A percentile compares a stretch with the other conserved stretches of the same genome.
These are phyloP conservation scores for Nothophoma quercina DNA, from an alignment of 2,329 filamentous ascomycete genomes.

Conservation along the genomic window DNA sequence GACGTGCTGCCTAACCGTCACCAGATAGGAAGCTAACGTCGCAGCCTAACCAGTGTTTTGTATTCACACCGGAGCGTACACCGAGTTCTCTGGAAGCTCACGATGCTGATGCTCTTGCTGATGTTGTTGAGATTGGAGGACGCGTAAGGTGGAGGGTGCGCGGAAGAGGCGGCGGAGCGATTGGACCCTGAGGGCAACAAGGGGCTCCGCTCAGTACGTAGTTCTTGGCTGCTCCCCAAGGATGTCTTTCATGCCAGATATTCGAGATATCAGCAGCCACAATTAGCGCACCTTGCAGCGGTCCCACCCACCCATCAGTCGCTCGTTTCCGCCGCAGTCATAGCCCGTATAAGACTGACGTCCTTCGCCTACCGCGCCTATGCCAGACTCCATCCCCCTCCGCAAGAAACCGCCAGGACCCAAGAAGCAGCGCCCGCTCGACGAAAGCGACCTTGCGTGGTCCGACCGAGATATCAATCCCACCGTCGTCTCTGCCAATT, in stretches of 20 bases:
- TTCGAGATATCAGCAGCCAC: slow-evolving; percentile 16
- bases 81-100: neutral
- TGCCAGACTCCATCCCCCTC: slow-evolving; percentile 49
- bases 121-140: slow-evolving; percentile 4
- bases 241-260: slow-evolving; percentile 10
- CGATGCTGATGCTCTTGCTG: neutral
- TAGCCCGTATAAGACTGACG: slow-evolving; percentile 6
- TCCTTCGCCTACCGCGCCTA: slow-evolving; percentile 37
- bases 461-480: slow-evolving; percentile 26
- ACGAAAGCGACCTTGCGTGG: slow-evolving; percentile 23
- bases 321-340: slow-evolving; percentile 1
- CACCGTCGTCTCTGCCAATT: slow-evolving; percentile 30
- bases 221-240: neutral
- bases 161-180: slow-evolving; percentile 6
- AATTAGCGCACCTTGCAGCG: slow-evolving; percentile 20
- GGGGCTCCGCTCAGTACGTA: neutral
- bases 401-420: slow-evolving; percentile 34
- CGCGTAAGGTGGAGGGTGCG: slow-evolving; percentile 7
- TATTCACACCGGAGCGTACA: neutral
- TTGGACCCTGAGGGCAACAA: neutral
- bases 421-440: slow-evolving; percentile 22
- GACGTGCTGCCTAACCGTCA: slow-evolving; percentile 12
- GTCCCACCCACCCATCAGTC: slow-evolving; percentile 22
- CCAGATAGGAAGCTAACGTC: neutral
- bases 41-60: neutral